These are phyloP conservation scores for Coccinonectria pachysandricola DNA, from an alignment of 2,329 filamentous ascomycete genomes.

Conservation along the genomic window DNA sequence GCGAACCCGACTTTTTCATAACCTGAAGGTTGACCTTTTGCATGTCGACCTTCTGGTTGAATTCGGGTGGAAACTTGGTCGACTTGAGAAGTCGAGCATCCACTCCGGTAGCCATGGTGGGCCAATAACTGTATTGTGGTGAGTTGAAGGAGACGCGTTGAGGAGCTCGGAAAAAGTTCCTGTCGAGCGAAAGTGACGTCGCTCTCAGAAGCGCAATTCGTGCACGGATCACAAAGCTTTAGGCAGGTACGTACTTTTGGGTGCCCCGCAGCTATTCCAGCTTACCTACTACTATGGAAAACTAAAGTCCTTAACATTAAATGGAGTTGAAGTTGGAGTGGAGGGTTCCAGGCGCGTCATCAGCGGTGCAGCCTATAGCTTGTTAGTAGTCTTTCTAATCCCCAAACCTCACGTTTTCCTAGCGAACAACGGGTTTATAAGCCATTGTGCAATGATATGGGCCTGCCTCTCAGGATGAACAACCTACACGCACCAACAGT, in stretches of 20 bases:
- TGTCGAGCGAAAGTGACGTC: slow-evolving; percentile 23
- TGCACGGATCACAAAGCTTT: slow-evolving; percentile 4
- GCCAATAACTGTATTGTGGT: slow-evolving; percentile 10
- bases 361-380: slow-evolving; percentile 6
- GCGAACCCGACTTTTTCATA: slow-evolving; percentile 77
- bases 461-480: slow-evolving; percentile 31
- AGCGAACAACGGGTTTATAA: background rate
- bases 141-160: slow-evolving; percentile 9
- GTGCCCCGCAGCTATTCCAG: background rate
- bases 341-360: slow-evolving; percentile 10
- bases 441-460: slow-evolving; percentile 5
- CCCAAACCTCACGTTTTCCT: background rate
- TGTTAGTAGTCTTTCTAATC: slow-evolving; percentile 1
- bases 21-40: slow-evolving; percentile 93
- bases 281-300: no score
- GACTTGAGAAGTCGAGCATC: slow-evolving; percentile 82
- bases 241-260: slow-evolving; percentile 1
- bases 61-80: slow-evolving; percentile 90
- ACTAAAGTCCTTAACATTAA: slow-evolving; percentile 3
- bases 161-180: slow-evolving; percentile 11
- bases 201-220: slow-evolving; percentile 6
- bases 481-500: slow-evolving; percentile 50
- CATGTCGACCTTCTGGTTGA: slow-evolving; percentile 94
- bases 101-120: slow-evolving; percentile 67
- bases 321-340: background rate